These are phyloP conservation scores for Xylariaceae sp. DNA, from an alignment of 2,329 filamentous ascomycete genomes.

Conservation along the genomic window DNA sequence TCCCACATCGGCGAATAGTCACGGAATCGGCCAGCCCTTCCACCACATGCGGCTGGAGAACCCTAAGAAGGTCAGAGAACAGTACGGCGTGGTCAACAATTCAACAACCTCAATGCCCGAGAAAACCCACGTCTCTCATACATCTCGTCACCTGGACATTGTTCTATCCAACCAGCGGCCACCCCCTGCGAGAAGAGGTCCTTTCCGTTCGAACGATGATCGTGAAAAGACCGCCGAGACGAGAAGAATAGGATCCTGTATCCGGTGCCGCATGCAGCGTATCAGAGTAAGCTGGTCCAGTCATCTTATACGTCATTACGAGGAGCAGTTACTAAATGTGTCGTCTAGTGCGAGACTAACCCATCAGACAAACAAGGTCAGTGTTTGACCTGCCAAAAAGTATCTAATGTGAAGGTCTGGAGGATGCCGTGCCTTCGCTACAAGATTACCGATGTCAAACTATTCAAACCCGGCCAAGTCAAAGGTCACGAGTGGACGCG, in stretches of 20 bases:
- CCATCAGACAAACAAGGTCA: slow-evolving; percentile 40
- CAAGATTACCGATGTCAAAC: slow-evolving; percentile 54
- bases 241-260: slow-evolving; percentile 54
- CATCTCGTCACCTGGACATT: slow-evolving; percentile 27
- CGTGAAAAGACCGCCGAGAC: slow-evolving; percentile 54
- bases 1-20: slow-evolving; percentile 16
- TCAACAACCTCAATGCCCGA: slow-evolving; percentile 13
- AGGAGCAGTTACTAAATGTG: slow-evolving; percentile 13
- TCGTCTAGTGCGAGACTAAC: slow-evolving; percentile 48
- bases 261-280: slow-evolving; percentile 58
- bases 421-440: slow-evolving; percentile 56
- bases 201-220: slow-evolving; percentile 48
- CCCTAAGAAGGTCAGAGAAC: slow-evolving; percentile 7
- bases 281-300: slow-evolving; percentile 45
- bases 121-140: slow-evolving; percentile 11
- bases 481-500: slow-evolving; percentile 56
- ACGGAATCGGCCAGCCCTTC: slow-evolving; percentile 14
- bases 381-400: slow-evolving; percentile 51
- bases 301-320: too few species aligned
- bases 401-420: slow-evolving; percentile 45
- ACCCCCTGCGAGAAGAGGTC: slow-evolving; percentile 41
- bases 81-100: slow-evolving; percentile 13
- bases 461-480: slow-evolving; percentile 56
- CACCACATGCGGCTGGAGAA: too few species aligned
- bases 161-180: slow-evolving; percentile 32